These are phyloP conservation scores for Neurospora sp. DNA, from an alignment of 495 filamentous ascomycete genomes.

Conservation along the genomic window DNA sequence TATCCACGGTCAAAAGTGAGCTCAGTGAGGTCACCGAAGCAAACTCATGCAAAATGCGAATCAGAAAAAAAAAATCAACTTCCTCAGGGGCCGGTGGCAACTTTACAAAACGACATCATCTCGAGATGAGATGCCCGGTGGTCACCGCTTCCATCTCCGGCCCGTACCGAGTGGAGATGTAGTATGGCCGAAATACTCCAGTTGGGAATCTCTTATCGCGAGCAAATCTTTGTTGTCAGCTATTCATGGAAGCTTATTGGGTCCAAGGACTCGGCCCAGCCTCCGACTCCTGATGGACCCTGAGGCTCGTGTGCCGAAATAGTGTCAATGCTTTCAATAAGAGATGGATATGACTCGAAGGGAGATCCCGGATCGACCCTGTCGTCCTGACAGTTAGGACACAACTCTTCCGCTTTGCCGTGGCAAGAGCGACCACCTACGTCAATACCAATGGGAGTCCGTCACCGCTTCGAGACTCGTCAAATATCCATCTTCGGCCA, in stretches of 20 bases:
- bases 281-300: neutral
- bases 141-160: neutral
- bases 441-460: neutral
- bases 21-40: neutral
- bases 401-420: neutral
- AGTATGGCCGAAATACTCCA: neutral
- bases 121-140: neutral
- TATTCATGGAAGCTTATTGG: neutral
- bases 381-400: neutral
- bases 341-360: neutral
- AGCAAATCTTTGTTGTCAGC: neutral
- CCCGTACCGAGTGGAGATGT: neutral
- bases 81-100: neutral
- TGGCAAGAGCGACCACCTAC: neutral
- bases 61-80: neutral
- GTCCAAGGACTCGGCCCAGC: neutral
- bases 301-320: neutral
- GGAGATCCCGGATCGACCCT: neutral
- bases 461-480: neutral
- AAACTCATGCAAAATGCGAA: neutral
- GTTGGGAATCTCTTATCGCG: neutral
- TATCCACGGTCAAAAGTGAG: neutral
- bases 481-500: neutral
- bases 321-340: neutral
- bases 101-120: neutral